Evolutionary conservation across 176 grass and related monocot species (phyloP), one percentile per base, ranked within the genome.

Genomic region (barley (Hordeum vulgare)): DNA sequence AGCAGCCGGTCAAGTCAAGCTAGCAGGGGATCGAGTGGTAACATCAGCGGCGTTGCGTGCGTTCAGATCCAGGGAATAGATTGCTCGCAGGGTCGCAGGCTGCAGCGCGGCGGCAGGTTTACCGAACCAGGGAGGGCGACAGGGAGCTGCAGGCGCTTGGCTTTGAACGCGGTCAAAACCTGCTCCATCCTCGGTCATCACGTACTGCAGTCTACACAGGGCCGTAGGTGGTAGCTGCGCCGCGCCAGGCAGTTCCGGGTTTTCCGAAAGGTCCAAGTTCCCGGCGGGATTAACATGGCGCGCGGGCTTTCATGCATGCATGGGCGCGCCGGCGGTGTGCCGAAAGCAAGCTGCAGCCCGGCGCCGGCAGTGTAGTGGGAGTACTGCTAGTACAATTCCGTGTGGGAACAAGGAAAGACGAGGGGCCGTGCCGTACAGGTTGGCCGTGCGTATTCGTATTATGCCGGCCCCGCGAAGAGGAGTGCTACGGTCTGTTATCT

Each of bases 121-220:
- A 74, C 71, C 71, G 44, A 74, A 53, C 71, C 12, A 74, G 44
- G 1, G 59, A 28, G 14, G 13, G 62, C 1, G 64, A 24, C 61
- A 54, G 62, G 11, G 24, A 11, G 6, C 37, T 28, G 80, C 71
- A 18, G 41, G 74, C 62, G 39, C 3, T 77, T 12, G 34, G 20
- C n/a, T 58, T 67, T 26, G 78, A 68, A 81, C 28, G 71, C 25
- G 33, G 88, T 85, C 88, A 89, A 89, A 86, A 56, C 72, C 72
- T 82, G 82, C 6, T 0, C 28, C 51, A 20, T 45, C 12, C 1
- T 34, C 63, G 87, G 82, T 81, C 77, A 62, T 62, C 29, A 58
- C 58, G 75, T 57, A 79, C 56, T 21, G 4, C 23, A 27, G 10
- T 9, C 41, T 44, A 11, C 10, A 41, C 10, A 41, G 40, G 12